These are phyloP conservation scores for Penicillium frequentans DNA, from an alignment of 2,329 filamentous ascomycete genomes.

Conservation along the genomic window DNA sequence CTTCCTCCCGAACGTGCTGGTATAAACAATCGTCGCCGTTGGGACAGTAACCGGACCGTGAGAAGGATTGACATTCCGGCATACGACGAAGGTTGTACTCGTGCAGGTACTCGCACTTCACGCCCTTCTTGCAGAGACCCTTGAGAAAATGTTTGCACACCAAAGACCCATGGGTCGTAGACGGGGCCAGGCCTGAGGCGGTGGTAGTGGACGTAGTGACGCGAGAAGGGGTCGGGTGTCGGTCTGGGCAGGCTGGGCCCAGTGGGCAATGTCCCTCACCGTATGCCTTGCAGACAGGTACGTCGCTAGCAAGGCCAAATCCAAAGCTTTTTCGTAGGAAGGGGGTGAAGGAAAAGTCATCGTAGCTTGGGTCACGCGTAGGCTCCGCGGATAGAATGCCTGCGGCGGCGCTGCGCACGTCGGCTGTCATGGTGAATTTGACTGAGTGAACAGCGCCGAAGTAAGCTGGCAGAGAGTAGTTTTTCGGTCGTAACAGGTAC, in stretches of 20 bases:
- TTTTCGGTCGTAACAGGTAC: background rate
- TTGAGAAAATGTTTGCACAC: conserved; percentile 99
- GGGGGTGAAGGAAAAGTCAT: conserved; percentile 80
- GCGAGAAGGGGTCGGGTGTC: conserved; percentile 61
- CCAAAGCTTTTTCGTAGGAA: conserved; percentile 82
- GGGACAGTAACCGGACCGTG: conserved; percentile 88
- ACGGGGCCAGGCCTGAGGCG: conserved; percentile 41
- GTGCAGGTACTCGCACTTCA: conserved; percentile 95
- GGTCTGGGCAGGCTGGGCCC: conserved; percentile 80
- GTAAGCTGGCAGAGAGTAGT: background rate
- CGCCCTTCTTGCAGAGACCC: conserved; percentile 95
- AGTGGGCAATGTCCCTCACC: conserved; percentile 82
- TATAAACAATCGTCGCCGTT: conserved; percentile 97
- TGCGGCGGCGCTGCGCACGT: conserved; percentile 33
- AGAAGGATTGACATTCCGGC: conserved; percentile 97
- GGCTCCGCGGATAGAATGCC: conserved; percentile 37
- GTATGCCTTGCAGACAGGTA: conserved; percentile 83
- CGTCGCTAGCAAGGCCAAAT: conserved; percentile 75
- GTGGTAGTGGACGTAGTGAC: conserved; percentile 46
- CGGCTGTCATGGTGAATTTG: conserved; percentile 32
- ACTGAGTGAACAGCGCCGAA: background rate
- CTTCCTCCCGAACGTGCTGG: conserved; percentile 81
- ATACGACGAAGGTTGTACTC: conserved; percentile 98
- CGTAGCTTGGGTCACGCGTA: conserved; percentile 44
- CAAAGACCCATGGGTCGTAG: conserved; percentile 55